Percentiles rank a stretch among this genome's conserved stretches.
phyloP scores from a whole-genome alignment of 148 eudicot genomes.

The Tetragonia tetragonoides region DNA sequence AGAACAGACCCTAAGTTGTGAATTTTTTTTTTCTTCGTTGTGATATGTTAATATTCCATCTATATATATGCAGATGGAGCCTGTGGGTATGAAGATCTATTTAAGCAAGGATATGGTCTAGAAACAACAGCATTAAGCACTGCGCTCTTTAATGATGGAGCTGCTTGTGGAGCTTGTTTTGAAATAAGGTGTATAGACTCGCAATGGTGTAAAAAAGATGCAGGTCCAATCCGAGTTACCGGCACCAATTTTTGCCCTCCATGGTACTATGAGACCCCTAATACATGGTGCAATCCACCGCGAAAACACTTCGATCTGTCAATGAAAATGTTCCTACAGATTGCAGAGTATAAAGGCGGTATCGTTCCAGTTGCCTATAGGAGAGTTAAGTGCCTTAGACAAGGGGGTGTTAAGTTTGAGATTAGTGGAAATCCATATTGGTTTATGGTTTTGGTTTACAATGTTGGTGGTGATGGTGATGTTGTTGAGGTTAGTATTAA shows the following conservation, averaged over 20 bases:
- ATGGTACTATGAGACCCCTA: conserved; percentile 30
- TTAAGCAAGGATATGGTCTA: conserved; percentile 34
- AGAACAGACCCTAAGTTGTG: background rate
- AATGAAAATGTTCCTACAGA: conserved; percentile 38
- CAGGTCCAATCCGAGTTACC: conserved; percentile 26
- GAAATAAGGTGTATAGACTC: conserved; percentile 38
- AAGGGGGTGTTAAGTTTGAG: conserved; percentile 48
- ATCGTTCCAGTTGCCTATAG: conserved; percentile 38
- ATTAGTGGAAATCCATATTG: conserved; percentile 42
- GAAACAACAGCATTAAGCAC: conserved; percentile 53
- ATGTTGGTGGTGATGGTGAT: conserved; percentile 48
- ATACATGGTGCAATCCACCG: conserved; percentile 49
- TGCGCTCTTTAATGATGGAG: conserved; percentile 50
- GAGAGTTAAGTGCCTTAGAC: conserved; percentile 31
- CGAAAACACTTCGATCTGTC: conserved; percentile 42
- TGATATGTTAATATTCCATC: too few species aligned
- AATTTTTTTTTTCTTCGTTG: background rate
- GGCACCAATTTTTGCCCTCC: conserved; percentile 46
- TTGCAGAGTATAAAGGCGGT: conserved; percentile 43
- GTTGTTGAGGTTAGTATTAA: conserved; percentile 32
- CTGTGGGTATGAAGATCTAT: conserved; percentile 46
- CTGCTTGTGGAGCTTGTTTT: conserved; percentile 45
- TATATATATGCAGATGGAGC: conserved; percentile 43
- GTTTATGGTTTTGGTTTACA: conserved; percentile 41
- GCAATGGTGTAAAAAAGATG: conserved; percentile 32